Conservation (phyloP, 306 rosid species). For the Ochetophila trinervis region DNA sequence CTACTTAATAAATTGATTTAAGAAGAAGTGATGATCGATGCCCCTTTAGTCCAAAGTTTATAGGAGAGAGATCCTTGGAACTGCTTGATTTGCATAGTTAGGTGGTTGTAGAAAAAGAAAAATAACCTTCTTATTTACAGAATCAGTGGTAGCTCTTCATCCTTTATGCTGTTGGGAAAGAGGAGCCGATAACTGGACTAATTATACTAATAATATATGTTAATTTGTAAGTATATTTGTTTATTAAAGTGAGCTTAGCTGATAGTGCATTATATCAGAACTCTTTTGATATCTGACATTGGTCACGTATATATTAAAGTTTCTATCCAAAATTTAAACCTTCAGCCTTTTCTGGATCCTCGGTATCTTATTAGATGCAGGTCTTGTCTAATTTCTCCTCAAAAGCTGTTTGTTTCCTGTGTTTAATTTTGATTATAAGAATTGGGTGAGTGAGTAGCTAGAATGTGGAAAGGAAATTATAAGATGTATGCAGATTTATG, state of each 20-base stretch:
- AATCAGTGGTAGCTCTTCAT: slow-evolving; percentile 3
- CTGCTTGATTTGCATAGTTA: slow-evolving; percentile 5
- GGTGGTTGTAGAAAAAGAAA: slow-evolving; percentile 9
- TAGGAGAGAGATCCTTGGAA: slow-evolving; percentile 7
- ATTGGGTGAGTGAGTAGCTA: no score
- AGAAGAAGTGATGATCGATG: slow-evolving; percentile 6
- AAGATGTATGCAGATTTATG: no score
- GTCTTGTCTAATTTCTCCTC: no score
- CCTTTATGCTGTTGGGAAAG: background rate
- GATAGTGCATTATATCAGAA: background rate
- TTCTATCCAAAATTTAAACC: no score
- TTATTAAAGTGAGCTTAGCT: background rate
- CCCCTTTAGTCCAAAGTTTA: slow-evolving; percentile 5
- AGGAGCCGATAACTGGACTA: background rate
- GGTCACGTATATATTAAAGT: no score
- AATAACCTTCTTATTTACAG: slow-evolving; percentile 12
- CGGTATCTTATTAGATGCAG: no score
- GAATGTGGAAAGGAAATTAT: no score
- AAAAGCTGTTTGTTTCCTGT: no score
- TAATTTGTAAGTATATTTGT: background rate
- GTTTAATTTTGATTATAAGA: no score
- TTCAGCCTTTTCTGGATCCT: no score
- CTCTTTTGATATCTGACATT: background rate
- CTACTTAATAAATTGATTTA: slow-evolving; percentile 3
- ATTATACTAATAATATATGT: background rate